Evolutionary conservation across 805 yeast species (phyloP), one percentile per base, ranked within the genome.

Genomic region (Candida palmyrensis): DNA sequence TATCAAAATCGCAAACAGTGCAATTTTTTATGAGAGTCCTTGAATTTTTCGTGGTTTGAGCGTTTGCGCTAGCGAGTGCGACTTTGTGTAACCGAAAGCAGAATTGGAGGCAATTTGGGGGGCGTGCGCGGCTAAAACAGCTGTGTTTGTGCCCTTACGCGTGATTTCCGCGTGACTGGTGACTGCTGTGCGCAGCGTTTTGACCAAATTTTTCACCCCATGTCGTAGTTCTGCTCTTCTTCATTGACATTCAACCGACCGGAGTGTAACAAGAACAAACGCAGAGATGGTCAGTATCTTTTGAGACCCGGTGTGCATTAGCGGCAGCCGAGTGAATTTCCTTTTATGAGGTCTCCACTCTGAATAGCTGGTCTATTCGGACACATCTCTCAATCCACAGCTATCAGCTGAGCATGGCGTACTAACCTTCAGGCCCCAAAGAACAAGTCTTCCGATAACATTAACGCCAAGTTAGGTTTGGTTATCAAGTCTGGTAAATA

Each of bases 401-500:
- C n/a, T n/a, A n/a, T n/a, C n/a, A n/a, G n/a, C n/a, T n/a, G n/a
- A n/a, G n/a, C n/a, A n/a, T n/a, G 23, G 23, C 11, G 23, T 62
- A 71, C 77, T 68, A 68, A 68, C 74, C 29, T 28, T 23, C 56
- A 84, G 95, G 97, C 97, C 86, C 97, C 97, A 80, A 86, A 83
- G 73, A 66, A 74, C 57, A 82, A 80, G 82, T 88, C 80, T 75
- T 80, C 83, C 64, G 98, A 92, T 60, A 82, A 85, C 80, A 80
- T 92, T 75, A 90, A 87, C 95, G 77, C 95, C 73, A 89, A 89
- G 79, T 87, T 92, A 70, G 94, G 95, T 69, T 83, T 92, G 71
- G 90, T 86, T 63, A 84, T 92, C 78, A 92, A 89, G 80, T 89
- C 97, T 61, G 98, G 98, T 80, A 92, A 92, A 77, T 90, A 87